phyloP scores from a whole-genome alignment of 305 asterid genomes.

The Fraxinus sp. region DNA sequence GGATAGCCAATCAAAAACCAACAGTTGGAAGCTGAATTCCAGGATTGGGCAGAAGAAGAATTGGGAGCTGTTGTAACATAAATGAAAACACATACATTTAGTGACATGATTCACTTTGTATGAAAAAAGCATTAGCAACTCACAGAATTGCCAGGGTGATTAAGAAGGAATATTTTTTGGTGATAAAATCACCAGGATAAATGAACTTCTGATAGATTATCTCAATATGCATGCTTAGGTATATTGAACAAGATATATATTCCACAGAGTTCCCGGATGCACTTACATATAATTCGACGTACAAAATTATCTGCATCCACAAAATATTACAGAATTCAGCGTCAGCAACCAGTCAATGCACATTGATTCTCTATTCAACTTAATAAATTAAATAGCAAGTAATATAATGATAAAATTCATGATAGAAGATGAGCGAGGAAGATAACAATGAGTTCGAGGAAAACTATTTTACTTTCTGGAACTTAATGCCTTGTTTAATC shows the following conservation, averaged over 20 bases:
- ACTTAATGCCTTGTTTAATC: neutral
- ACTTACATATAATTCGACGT: constrained; percentile 91
- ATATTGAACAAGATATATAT: neutral
- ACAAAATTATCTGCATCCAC: constrained; percentile 70
- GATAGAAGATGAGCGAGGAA: neutral
- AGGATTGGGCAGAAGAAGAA: neutral
- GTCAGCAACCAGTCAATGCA: constrained; percentile 17
- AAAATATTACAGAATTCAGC: constrained; percentile 26
- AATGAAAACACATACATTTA: neutral
- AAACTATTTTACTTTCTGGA: neutral
- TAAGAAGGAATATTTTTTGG: neutral
- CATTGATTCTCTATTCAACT: neutral
- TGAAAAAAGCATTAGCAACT: neutral
- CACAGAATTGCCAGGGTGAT: neutral
- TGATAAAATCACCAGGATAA: neutral
- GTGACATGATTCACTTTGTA: neutral
- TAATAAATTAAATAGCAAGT: neutral
- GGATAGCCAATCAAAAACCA: neutral
- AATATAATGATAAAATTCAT: neutral
- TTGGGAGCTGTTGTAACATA: neutral
- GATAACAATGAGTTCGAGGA: neutral
- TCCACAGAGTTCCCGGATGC: constrained; percentile 17
- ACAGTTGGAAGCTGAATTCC: neutral
- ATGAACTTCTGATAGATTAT: neutral
- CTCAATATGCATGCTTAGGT: neutral